Conservation (phyloP, 371 early-diverging fungal genomes). For the Quaeritorhiza haematococci region DNA sequence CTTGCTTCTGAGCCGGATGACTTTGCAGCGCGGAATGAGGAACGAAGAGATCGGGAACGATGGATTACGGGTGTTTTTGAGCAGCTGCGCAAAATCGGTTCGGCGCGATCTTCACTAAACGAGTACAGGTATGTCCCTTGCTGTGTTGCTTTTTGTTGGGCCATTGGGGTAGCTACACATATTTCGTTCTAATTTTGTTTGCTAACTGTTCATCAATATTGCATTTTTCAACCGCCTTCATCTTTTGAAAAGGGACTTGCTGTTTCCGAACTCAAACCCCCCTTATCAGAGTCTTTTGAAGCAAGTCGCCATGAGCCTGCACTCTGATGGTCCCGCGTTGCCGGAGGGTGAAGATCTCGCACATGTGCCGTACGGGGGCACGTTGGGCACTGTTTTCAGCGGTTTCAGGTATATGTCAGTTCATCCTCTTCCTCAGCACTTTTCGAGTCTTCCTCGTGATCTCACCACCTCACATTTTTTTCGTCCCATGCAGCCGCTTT, state of each 20-base stretch:
- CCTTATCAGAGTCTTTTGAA: conserved; percentile 18
- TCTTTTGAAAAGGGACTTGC: background rate
- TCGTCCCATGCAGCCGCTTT: conserved; percentile 12
- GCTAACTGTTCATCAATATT: too few species aligned
- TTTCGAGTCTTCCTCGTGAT: background rate
- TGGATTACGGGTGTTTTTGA: conserved; percentile 12
- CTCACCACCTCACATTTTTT: background rate
- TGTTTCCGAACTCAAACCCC: background rate
- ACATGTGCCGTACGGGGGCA: conserved; percentile 27
- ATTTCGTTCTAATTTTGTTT: too few species aligned
- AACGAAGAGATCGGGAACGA: background rate
- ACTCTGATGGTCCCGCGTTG: background rate
- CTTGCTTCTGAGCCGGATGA: too few species aligned
- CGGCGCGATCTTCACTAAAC: conserved; percentile 2
- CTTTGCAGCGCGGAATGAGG: too few species aligned
- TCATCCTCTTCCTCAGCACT: background rate
- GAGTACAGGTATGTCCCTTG: too few species aligned
- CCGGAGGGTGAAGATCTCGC: conserved; percentile 12
- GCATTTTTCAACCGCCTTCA: too few species aligned
- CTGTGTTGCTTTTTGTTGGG: too few species aligned
- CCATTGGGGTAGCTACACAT: too few species aligned
- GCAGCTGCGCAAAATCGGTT: conserved; percentile 1
- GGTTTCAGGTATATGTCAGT: conserved; percentile 21
- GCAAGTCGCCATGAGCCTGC: conserved; percentile 3
- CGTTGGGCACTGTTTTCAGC: conserved; percentile 24